Evolutionary conservation across 2,329 filamentous ascomycete genomes (phyloP).

Genomic region (Fusarium pilosicola): DNA sequence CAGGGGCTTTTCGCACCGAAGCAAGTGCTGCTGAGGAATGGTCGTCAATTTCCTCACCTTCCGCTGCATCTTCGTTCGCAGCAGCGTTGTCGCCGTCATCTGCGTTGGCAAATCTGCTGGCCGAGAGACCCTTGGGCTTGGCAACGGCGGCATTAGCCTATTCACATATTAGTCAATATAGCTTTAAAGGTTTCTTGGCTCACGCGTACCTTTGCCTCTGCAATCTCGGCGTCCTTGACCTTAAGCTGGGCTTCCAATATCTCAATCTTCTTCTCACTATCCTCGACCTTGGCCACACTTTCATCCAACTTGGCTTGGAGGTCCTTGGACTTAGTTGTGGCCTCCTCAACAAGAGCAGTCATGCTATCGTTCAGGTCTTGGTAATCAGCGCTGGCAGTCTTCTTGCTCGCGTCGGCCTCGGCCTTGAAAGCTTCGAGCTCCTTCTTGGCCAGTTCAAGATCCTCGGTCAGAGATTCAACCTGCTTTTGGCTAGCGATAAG

Average conservation of each 20-base stretch:
- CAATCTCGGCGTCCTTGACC: conserved; percentile 72
- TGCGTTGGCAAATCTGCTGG: conserved; percentile 63
- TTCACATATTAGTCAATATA: neutral
- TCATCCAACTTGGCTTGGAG: conserved; percentile 61
- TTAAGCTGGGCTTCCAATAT: conserved; percentile 66
- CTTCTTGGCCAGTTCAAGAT: conserved; percentile 61
- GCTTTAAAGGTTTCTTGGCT: too few species aligned
- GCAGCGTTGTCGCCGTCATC: conserved; percentile 51
- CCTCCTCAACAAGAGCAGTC: conserved; percentile 69
- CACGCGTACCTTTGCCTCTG: conserved; percentile 65
- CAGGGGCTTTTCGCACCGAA: conserved; percentile 69
- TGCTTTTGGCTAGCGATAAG: conserved; percentile 51
- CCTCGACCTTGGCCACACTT: conserved; percentile 56
- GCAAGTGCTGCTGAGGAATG: conserved; percentile 73
- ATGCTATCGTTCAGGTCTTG: conserved; percentile 72
- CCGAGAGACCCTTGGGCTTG: conserved; percentile 62
- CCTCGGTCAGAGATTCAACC: conserved; percentile 47
- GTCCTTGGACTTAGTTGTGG: conserved; percentile 63
- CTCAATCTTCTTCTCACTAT: conserved; percentile 59
- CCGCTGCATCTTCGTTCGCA: conserved; percentile 53
- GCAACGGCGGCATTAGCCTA: conserved; percentile 58
- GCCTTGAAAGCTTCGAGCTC: conserved; percentile 64
- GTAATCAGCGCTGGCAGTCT: conserved; percentile 69
- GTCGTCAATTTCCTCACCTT: conserved; percentile 71
- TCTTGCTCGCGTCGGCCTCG: conserved; percentile 61